Evolutionary conservation across 306 rosid genomes (phyloP).

Genomic region (Lablab purpureus): DNA sequence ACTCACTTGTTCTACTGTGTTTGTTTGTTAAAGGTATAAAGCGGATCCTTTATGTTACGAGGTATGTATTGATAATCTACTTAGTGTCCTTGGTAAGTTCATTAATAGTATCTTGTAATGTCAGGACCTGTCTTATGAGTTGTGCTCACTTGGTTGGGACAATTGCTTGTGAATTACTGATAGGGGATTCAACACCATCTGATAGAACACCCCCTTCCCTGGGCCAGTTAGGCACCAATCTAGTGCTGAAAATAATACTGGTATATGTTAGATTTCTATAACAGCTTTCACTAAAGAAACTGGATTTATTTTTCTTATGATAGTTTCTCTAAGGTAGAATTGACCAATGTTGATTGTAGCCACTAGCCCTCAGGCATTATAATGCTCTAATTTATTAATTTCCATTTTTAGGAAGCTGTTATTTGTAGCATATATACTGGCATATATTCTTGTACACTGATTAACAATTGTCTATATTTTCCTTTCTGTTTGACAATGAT

Average conservation of each 20-base stretch:
- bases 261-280: constrained; percentile 1
- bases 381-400: no score
- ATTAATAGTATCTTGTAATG: constrained; percentile 24
- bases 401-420: no score
- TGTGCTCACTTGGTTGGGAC: no score
- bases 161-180: no score
- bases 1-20: constrained; percentile 28
- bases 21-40: constrained; percentile 75
- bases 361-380: constrained; percentile 16
- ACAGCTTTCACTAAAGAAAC: neutral
- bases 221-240: neutral
- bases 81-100: constrained; percentile 22
- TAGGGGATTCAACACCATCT: no score
- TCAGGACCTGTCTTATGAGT: constrained; percentile 10
- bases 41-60: constrained; percentile 98
- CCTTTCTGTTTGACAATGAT: constrained; percentile 40
- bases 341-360: constrained; percentile 1
- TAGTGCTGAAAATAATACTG: neutral
- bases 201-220: no score
- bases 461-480: constrained; percentile 27
- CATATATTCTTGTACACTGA: neutral
- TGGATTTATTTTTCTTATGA: constrained; percentile 2
- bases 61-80: constrained; percentile 57
- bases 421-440: no score
- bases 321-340: constrained; percentile 32